phyloP scores from a whole-genome alignment of 2,329 filamentous ascomycete genomes.

The Arthroderma uncinatum region DNA sequence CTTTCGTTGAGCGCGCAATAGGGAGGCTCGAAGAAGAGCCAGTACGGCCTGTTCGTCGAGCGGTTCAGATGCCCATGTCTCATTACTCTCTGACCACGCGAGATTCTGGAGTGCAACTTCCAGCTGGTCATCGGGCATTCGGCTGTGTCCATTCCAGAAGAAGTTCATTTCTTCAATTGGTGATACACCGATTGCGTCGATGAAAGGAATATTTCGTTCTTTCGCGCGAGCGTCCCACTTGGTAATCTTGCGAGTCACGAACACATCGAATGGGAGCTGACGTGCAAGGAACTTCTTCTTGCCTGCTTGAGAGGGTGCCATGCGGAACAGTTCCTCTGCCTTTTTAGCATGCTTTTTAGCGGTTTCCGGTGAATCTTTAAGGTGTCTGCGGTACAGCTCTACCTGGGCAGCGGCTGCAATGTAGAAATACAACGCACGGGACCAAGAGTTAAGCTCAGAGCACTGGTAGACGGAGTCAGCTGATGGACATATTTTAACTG shows the following conservation, averaged over 20 bases:
- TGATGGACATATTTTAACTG: neutral
- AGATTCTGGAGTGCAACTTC: conserved; percentile 53
- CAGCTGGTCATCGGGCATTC: conserved; percentile 59
- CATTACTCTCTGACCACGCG: conserved; percentile 55
- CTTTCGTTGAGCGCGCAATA: conserved; percentile 53
- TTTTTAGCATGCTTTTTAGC: conserved; percentile 49
- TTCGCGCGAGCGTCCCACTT: conserved; percentile 78
- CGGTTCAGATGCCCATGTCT: conserved; percentile 41
- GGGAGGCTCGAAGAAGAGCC: conserved; percentile 54
- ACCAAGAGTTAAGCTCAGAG: conserved; percentile 80
- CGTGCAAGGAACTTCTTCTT: conserved; percentile 84
- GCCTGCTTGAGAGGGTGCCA: conserved; percentile 61
- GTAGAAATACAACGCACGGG: conserved; percentile 78
- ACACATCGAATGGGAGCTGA: conserved; percentile 81
- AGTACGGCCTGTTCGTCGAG: conserved; percentile 54
- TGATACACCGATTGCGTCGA: conserved; percentile 69
- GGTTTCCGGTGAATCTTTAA: conserved; percentile 26
- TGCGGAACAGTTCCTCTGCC: conserved; percentile 59
- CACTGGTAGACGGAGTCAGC: conserved; percentile 37
- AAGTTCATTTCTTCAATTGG: conserved; percentile 87
- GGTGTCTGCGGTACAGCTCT: conserved; percentile 58
- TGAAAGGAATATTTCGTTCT: conserved; percentile 53
- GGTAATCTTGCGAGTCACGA: conserved; percentile 67
- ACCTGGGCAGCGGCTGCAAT: conserved; percentile 69
- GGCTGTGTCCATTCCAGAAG: conserved; percentile 80